Base-by-base conservation (phyloP, 2,329 filamentous ascomycete species). In the Fusarium penzigii region DNA sequence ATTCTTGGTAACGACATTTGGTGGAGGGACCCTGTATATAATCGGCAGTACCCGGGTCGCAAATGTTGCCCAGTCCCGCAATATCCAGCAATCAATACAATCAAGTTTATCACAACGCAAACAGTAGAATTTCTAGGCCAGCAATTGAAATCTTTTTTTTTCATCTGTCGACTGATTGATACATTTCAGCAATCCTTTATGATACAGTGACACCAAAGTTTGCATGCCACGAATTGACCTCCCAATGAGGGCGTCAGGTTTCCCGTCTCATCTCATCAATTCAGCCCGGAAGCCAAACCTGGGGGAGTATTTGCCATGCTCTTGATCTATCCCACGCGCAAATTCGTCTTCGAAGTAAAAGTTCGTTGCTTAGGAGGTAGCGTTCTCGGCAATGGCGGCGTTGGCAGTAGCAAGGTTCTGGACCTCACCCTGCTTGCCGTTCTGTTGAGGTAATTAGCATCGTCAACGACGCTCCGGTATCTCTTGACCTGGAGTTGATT, bases 341-440 rank as follows among this genome's bases (percentile, higher is more conserved):
- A 7, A 59, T 63, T 36, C 53, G 51, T 61, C 44, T 25, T 48
- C 50, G 44, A 51, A n/a, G 7, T 49, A 48, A 50, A 25, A 25
- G 20, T 25, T 25, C 20, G 20, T 52, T 48, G 50, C 57, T 66
- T 70, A 72, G 32, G 32, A 36, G 48, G 73, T 70, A 53, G 74
- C 69, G 54, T 68, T 64, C 64, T 75, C 68, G 54, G 69, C 68
- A 60, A 65, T 67, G 56, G 71, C 67, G 48, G 71, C 68, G 70
- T 83, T 84, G 68, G 80, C 82, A 40, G 80, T 73, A 48, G 74
- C 84, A 63, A 97, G 78, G 72, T 81, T 85, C 84, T 90, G 89
- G 70, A 80, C 65, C 44, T 97, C 93, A 73, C 91, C 89, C 80
- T 95, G 90, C 86, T 96, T 97, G 82, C 94, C 94, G 79, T 92